Base-by-base conservation (phyloP, 2,329 filamentous ascomycete species). In the Triangularia verruculosa region DNA sequence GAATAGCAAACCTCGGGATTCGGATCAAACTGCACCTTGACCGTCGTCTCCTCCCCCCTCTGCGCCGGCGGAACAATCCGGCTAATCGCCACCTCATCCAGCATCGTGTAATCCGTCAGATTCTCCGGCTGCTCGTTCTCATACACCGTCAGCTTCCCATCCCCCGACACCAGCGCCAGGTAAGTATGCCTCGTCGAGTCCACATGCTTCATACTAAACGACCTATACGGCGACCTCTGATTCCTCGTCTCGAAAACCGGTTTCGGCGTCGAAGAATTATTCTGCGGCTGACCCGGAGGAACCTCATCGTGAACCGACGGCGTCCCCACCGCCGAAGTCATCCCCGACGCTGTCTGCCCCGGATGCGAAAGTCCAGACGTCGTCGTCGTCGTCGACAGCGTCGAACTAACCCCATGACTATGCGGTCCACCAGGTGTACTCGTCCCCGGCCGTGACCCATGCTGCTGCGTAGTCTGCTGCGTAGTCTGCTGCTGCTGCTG, bases 91-190 rank as follows among this genome's bases (percentile, higher is more conserved):
- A 95, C 90, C 66, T 91, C 86, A 74, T 95, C 92, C 54, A 96
- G 78, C 55, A 86, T 80, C 4, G 84, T 82, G 85, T 91, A 97
- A 65, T 92, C 89, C 20, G 87, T 84, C 64, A 97, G 81, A 66
- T 88, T 90, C 75, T 96, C 93, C 56, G 92, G 89, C 71, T 91
- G 90, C 61, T 93, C 88, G 64, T 94, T 95, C 75, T 97, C 93
- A 73, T 90, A 90, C 11, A 98, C 83, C 27, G 86, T 88, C 56
- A 97, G 81, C 39, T 88, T 85, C 62, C 92, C 94, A 73, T 96
- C 92, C 17, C 91, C 86, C 11, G 92, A 91, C 30, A 97, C 88
- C 6, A 96, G 83, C 1, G 93, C 93, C 17, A 97, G 84, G 78
- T 92, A 93, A 0, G 92, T 95, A 73, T 95, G 91, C 32, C 89